Base-by-base conservation (phyloP, 139 green algal species). In the Chlorella ohadii region DNA sequence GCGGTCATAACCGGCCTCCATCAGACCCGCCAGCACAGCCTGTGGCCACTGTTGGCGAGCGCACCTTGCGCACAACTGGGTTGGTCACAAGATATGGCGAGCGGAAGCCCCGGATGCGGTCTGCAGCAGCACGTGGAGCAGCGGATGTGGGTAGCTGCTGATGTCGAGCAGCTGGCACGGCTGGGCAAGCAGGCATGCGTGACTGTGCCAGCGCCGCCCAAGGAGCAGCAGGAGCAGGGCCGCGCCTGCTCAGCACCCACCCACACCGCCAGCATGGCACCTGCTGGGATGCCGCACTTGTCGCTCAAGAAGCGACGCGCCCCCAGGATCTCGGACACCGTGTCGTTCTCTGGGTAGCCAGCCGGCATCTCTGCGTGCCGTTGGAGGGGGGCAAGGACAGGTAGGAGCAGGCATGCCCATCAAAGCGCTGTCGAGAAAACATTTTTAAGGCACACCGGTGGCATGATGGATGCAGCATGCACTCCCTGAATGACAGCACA, bases 91-190 rank as follows among this genome's bases (percentile, higher is more conserved):
- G 38, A 27, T 72, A 82, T 25, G 76, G 76, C 11, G 15, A 33
- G 36, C 76, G 59, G 57, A 82, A 82, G 76, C 76, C 76, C 0
- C 76, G 57, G 76, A 82, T 82, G 0, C 59, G 59, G 16, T 36
- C 76, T 3, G 73, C 70, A 81, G 63, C 85, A 78, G 38, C 77
- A 87, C 65, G 34, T 90, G 19, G 87, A 90, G 78, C 65, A 85
- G 38, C 72, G 72, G 59, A 90, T 90, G 87, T 90, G 87, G 87
- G 63, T 41, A 12, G 77, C 84, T 31, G 80, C 64, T 31, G 84
- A 90, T 73, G 65, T 82, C 20, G 51, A 89, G 79, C 71, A 81
- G 70, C 80, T 89, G 13, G 23, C n/a, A 25, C 31, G 63, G 34
- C 64, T 88, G 44, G 84, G 84, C 57, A 82, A 72, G 76, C 33